Evolutionary conservation across 495 filamentous ascomycete genomes (phyloP).

Genomic region (Astrothelium macrocarpum): DNA sequence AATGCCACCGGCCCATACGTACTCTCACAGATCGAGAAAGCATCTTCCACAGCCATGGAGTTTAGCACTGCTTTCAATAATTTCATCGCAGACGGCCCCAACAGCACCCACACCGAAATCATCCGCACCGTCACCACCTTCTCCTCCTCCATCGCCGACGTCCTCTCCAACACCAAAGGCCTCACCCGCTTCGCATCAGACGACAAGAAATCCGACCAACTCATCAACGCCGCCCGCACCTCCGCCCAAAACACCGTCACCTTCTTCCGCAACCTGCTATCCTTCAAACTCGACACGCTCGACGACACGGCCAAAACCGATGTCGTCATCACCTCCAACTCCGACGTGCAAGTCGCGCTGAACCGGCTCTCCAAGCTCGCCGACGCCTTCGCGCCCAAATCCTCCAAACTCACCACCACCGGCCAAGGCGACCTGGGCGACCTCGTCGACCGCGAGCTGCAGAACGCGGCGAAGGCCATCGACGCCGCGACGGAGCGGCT

Average conservation of each 20-base stretch:
- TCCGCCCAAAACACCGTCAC: slow-evolving; percentile 83
- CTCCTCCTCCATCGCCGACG: slow-evolving; percentile 81
- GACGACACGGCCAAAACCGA: slow-evolving; percentile 84
- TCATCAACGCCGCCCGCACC: slow-evolving; percentile 69
- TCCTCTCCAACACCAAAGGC: slow-evolving; percentile 92
- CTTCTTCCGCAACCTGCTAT: slow-evolving; percentile 91
- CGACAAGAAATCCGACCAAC: slow-evolving; percentile 81
- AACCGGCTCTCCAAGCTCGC: slow-evolving; percentile 86
- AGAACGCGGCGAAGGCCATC: slow-evolving; percentile 90
- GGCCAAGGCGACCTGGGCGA: slow-evolving; percentile 80
- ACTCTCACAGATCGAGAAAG: slow-evolving; percentile 93
- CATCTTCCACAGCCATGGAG: slow-evolving; percentile 84
- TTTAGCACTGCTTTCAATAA: slow-evolving; percentile 97
- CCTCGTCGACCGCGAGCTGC: slow-evolving; percentile 82
- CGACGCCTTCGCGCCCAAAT: slow-evolving; percentile 80
- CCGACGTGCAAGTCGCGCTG: slow-evolving; percentile 84
- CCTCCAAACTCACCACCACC: slow-evolving; percentile 65
- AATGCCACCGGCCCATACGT: slow-evolving; percentile 95
- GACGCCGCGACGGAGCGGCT: slow-evolving; percentile 82
- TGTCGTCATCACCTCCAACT: slow-evolving; percentile 91
- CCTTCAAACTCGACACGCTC: slow-evolving; percentile 83
- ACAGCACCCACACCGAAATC: slow-evolving; percentile 79
- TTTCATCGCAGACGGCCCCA: slow-evolving; percentile 93
- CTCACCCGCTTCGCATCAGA: slow-evolving; percentile 88
- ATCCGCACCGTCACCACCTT: slow-evolving; percentile 90